These are phyloP conservation scores for Wallacemonas sp. DNA, from an alignment of 208 protist species.

Conservation along the genomic window DNA sequence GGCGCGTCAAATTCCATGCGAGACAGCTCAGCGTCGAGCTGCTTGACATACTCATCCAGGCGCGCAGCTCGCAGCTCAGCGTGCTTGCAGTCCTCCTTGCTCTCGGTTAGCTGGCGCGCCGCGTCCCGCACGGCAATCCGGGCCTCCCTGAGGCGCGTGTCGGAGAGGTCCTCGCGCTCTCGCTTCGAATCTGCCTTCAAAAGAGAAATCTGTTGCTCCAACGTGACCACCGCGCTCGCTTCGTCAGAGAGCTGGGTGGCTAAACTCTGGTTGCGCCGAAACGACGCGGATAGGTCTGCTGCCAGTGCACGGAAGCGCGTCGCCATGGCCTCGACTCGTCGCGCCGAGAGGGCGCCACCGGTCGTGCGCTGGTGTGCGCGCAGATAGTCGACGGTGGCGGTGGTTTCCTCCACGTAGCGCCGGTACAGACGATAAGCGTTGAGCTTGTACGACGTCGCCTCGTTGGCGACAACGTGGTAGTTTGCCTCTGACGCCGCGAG, in stretches of 20 bases:
- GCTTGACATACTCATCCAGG: constrained; percentile 50
- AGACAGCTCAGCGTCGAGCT: constrained; percentile 66
- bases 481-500: constrained; percentile 85
- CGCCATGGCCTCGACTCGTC: constrained; percentile 73
- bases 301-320: constrained; percentile 42
- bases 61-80: constrained; percentile 53
- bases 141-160: constrained; percentile 44
- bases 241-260: constrained; percentile 56
- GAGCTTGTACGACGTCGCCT: constrained; percentile 81
- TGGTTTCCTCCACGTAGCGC: constrained; percentile 73
- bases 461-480: constrained; percentile 82
- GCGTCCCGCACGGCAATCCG: constrained; percentile 47
- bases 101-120: constrained; percentile 51
- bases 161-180: constrained; percentile 37
- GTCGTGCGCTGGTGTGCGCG: constrained; percentile 62
- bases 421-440: constrained; percentile 84
- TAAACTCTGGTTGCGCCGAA: constrained; percentile 37
- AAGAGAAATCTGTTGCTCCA: constrained; percentile 67
- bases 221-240: constrained; percentile 33
- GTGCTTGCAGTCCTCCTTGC: constrained; percentile 57
- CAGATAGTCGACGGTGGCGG: constrained; percentile 75
- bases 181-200: constrained; percentile 24
- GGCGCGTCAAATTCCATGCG: constrained; percentile 56
- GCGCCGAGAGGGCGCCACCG: constrained; percentile 58
- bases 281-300: constrained; percentile 36